Percentiles rank a stretch among this genome's conserved stretches.
Conservation (phyloP, 495 filamentous ascomycete species). For the Hypomontagnella monticulosa region DNA sequence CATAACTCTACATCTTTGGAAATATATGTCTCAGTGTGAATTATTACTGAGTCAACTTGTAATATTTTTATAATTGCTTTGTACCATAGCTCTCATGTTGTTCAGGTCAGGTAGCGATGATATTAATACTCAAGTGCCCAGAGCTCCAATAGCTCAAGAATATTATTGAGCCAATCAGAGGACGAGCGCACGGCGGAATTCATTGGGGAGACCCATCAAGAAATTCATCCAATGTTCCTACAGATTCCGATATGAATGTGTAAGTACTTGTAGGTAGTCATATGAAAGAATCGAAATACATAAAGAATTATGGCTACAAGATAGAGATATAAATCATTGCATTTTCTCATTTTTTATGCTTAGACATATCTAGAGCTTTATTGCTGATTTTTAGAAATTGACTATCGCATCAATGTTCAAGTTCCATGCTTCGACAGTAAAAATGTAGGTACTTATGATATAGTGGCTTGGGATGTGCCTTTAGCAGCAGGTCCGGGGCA, state of each 20-base stretch:
- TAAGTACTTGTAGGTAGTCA: not conserved
- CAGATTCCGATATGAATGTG: conserved; percentile 27
- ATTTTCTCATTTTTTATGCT: too few species aligned
- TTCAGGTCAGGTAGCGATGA: not conserved
- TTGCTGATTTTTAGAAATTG: too few species aligned
- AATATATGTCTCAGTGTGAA: too few species aligned
- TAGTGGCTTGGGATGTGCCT: conserved; percentile 1
- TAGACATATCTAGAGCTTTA: too few species aligned
- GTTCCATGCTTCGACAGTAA: conserved; percentile 6
- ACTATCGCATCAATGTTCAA: not conserved
- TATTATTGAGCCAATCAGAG: conserved; percentile 38
- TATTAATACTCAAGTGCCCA: not conserved
- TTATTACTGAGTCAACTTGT: too few species aligned
- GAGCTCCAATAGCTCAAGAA: conserved; percentile 1
- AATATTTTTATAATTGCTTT: not conserved
- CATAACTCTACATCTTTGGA: too few species aligned
- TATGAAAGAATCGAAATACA: not conserved
- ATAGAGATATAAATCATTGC: too few species aligned
- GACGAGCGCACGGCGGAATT: conserved; percentile 43
- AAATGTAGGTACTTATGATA: conserved; percentile 4
- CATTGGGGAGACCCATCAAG: conserved; percentile 46
- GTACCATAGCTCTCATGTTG: conserved; percentile 5
- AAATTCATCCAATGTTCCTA: conserved; percentile 18
- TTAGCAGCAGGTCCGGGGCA: conserved; percentile 29
- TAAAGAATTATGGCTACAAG: too few species aligned